Conservation (phyloP, 2,329 filamentous ascomycete species). For the Nothomitra cinnamomea region DNA sequence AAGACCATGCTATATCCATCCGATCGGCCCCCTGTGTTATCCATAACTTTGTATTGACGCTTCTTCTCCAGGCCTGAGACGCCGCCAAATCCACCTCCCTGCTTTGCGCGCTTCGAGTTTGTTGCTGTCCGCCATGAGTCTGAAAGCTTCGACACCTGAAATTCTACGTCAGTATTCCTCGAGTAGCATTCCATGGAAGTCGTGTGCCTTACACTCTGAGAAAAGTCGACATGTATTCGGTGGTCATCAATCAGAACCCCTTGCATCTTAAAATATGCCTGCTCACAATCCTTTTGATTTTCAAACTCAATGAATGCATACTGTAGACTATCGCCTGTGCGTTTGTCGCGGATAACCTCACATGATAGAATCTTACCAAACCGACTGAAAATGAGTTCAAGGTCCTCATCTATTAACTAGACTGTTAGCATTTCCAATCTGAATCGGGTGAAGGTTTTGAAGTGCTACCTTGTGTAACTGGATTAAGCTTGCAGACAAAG, state of each 20-base stretch:
- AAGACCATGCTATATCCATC: slow-evolving; percentile 66
- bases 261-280: slow-evolving; percentile 98
- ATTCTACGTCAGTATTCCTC: not conserved
- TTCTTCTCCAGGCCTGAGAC: slow-evolving; percentile 78
- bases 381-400: slow-evolving; percentile 90
- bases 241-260: slow-evolving; percentile 92
- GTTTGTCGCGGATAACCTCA: slow-evolving; percentile 87
- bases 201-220: slow-evolving; percentile 57
- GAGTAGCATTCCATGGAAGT: not conserved
- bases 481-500: slow-evolving; percentile 97
- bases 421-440: not conserved
- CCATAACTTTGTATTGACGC: slow-evolving; percentile 67
- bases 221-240: slow-evolving; percentile 96
- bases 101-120: slow-evolving; percentile 56
- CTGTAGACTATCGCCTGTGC: slow-evolving; percentile 86
- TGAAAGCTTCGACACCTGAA: slow-evolving; percentile 55
- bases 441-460: not conserved
- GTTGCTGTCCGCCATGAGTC: slow-evolving; percentile 78
- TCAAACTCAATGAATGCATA: slow-evolving; percentile 98
- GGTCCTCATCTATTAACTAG: slow-evolving; percentile 51
- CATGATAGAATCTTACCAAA: slow-evolving; percentile 92
- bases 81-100: slow-evolving; percentile 72
- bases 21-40: slow-evolving; percentile 26
- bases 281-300: slow-evolving; percentile 80
- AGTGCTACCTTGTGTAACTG: slow-evolving; percentile 57